Conservation (phyloP, 1,284 basidiomycete genomes). For the Papiliotrema laurentii region DNA sequence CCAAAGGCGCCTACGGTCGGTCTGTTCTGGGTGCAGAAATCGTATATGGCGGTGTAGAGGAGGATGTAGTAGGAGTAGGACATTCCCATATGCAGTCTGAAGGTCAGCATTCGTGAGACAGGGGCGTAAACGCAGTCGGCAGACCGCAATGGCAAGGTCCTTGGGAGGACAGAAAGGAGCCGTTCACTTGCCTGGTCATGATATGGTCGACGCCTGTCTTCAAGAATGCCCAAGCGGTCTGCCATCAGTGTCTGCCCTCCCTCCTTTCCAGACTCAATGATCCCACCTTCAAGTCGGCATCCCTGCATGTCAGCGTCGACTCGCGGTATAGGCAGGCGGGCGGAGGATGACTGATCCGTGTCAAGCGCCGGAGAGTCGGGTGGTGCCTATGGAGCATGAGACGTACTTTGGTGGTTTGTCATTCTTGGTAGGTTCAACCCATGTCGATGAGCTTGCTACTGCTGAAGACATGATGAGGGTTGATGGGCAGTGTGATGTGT, state of each 20-base stretch:
- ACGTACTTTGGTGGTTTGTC: conserved; percentile 9
- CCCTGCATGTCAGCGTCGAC: neutral
- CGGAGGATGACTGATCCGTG: neutral
- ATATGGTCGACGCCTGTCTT: conserved; percentile 5
- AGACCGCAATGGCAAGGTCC: neutral
- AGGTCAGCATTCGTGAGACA: neutral
- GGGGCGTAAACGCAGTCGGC: neutral
- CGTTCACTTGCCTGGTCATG: conserved; percentile 3
- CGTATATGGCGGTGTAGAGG: conserved; percentile 90
- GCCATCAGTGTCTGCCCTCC: neutral
- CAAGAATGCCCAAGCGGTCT: conserved; percentile 7
- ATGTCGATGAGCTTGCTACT: neutral
- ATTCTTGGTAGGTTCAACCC: conserved; percentile 4
- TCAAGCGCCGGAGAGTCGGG: too few species aligned
- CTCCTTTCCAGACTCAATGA: neutral
- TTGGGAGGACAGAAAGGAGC: neutral
- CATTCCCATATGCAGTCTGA: conserved; percentile 73
- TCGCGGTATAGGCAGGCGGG: neutral
- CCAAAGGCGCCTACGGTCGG: conserved; percentile 17
- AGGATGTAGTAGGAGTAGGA: conserved; percentile 89
- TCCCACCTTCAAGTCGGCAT: conserved; percentile 5
- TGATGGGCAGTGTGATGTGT: neutral
- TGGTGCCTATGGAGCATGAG: too few species aligned
- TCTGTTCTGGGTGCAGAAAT: conserved; percentile 71
- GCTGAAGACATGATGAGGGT: neutral